Evolutionary conservation across 2,329 filamentous ascomycete species (phyloP), one percentile per base, ranked within the genome.

Genomic region (Penicillium olsonii): DNA sequence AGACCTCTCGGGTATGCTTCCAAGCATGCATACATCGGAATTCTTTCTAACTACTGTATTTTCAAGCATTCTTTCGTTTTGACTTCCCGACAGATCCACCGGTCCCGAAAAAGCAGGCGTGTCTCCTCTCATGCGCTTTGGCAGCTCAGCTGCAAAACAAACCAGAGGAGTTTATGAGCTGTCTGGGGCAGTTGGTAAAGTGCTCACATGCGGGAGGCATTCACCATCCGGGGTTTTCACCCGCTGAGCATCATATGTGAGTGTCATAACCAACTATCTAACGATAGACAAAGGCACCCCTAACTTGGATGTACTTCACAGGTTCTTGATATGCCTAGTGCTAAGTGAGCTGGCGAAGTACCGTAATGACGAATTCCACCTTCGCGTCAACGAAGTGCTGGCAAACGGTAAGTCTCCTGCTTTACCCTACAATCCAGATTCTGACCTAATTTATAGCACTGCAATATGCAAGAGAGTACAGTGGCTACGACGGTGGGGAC

Each of bases 41-140:
- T 2, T 19, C 17, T 31, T 12, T 29, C 45, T 48, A 31, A 48
- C 39, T 6, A n/a, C n/a, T n/a, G n/a, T n/a, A 24, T 24, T 4
- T 38, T 1, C 1, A 29, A 48, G 45, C 11, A 5, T 24, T 37
- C n/a, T 48, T 48, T 9, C 11, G 14, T 18, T 22, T 43, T 24
- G 39, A 40, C 1, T 48, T 48, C 19, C 33, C 39, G 17, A 10
- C 4, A 2, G 8, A 44, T 1, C 31, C 45, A 1, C 4, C 22
- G 22, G 33, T 44, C n/a, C 19, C 24, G 2, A 17, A 48, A 8
- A 48, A 48, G 24, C 39, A 48, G 37, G 7, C 18, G 9, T 18
- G 24, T 80, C 26, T 96, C 1, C 90, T 92, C 56, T 88, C 90
- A 1, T 96, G 91, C 60, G 82, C 90, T 18, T 73, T 90, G 22